phyloP scores from a whole-genome alignment of 176 grass and related monocot species.

The Paspalum notatum region DNA sequence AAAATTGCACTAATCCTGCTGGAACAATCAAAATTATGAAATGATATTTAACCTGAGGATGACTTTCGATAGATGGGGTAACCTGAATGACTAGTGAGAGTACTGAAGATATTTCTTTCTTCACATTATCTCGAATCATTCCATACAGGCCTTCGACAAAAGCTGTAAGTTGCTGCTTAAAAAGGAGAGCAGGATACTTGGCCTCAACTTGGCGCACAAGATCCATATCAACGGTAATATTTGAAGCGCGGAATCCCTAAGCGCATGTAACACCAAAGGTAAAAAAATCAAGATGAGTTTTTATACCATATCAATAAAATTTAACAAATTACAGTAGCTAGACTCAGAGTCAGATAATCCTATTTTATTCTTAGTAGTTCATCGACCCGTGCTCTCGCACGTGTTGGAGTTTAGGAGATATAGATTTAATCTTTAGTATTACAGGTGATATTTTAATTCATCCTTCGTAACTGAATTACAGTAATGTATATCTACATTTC shows the following conservation, averaged over 20 bases:
- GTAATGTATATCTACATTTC: no score
- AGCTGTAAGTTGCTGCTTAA: constrained; percentile 94
- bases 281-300: constrained; percentile 27
- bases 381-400: no score
- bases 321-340: constrained; percentile 10
- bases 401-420: no score
- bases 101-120: constrained; percentile 79
- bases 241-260: constrained; percentile 85
- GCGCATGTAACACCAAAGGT: constrained; percentile 29
- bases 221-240: constrained; percentile 74
- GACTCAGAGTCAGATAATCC: not conserved
- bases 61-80: constrained; percentile 47
- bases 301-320: not conserved
- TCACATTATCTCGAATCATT: constrained; percentile 92
- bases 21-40: constrained; percentile 47
- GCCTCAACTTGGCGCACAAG: constrained; percentile 84
- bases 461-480: no score
- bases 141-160: constrained; percentile 89
- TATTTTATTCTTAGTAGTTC: not conserved
- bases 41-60: constrained; percentile 48
- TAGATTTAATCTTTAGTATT: no score
- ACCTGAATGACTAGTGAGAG: constrained; percentile 84
- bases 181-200: constrained; percentile 91
- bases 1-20: constrained; percentile 24
- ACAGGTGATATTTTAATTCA: no score